Percentiles rank a stretch among this genome's conserved stretches.
Evolutionary conservation across 768 basidiomycete species (phyloP).

Genomic region (Tricholoma bakamatsutake): DNA sequence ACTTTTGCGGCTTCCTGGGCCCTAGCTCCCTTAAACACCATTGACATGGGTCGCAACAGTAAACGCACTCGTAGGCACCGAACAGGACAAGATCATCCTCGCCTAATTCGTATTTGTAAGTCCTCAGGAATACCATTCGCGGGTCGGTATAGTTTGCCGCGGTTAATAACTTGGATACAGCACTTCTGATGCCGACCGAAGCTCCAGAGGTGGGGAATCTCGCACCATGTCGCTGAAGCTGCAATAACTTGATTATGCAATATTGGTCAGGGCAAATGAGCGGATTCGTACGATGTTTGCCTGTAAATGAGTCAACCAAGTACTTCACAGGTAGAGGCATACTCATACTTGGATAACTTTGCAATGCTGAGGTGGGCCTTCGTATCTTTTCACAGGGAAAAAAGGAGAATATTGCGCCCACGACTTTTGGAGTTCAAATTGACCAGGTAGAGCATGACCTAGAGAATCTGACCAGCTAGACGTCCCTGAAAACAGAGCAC

Average conservation of each 20-base stretch:
- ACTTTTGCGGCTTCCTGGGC: conserved; percentile 42
- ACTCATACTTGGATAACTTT: conserved; percentile 46
- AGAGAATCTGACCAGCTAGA: not conserved
- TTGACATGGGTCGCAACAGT: not conserved
- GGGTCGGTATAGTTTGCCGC: conserved; percentile 40
- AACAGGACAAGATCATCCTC: conserved; percentile 55
- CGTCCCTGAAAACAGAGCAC: not conserved
- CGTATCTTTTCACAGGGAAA: conserved; percentile 41
- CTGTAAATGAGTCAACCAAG: conserved; percentile 22
- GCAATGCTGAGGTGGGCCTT: conserved; percentile 41
- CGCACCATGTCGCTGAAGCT: conserved; percentile 81
- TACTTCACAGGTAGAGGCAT: not conserved
- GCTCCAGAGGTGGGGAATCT: conserved; percentile 63
- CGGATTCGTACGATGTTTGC: conserved; percentile 51
- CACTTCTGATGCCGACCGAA: conserved; percentile 32
- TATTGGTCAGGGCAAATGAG: conserved; percentile 3
- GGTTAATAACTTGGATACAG: conserved; percentile 49
- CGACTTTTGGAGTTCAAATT: conserved; percentile 17
- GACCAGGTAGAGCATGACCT: not conserved
- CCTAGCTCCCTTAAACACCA: conserved; percentile 14
- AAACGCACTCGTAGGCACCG: conserved; percentile 57
- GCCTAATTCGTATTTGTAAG: conserved; percentile 57
- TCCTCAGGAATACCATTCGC: conserved; percentile 48
- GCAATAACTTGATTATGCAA: not conserved
- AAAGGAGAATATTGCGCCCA: conserved; percentile 67